Conservation (phyloP, 2,329 filamentous ascomycete genomes). For the Calonectria crousiana region DNA sequence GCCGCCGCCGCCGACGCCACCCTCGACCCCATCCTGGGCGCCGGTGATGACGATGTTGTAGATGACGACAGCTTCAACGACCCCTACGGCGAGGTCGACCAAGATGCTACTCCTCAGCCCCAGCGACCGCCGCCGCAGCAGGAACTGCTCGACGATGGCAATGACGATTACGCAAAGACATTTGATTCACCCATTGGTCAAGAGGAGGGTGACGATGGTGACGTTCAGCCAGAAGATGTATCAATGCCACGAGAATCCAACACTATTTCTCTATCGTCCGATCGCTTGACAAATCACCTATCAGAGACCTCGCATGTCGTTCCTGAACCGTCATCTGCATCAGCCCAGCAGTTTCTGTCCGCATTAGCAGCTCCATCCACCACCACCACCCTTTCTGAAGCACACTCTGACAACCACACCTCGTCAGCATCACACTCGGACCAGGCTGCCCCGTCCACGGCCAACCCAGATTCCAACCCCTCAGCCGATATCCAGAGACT, state of each 20-base stretch:
- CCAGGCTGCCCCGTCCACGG: constrained; percentile 41
- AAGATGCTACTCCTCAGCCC: constrained; percentile 42
- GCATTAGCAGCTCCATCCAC: constrained; percentile 43
- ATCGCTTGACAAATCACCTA: constrained; percentile 50
- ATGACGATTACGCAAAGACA: constrained; percentile 64
- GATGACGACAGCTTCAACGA: constrained; percentile 63
- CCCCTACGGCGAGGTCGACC: constrained; percentile 57
- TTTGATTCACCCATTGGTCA: constrained; percentile 61
- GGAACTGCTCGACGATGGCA: constrained; percentile 48
- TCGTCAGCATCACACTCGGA: constrained; percentile 38
- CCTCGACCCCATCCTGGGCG: constrained; percentile 49
- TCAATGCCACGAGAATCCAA: constrained; percentile 58
- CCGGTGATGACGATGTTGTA: constrained; percentile 54
- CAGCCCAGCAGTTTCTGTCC: constrained; percentile 41
- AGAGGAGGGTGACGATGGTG: constrained; percentile 51
- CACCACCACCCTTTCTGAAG: constrained; percentile 44
- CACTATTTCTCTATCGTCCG: constrained; percentile 55
- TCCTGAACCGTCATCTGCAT: constrained; percentile 46
- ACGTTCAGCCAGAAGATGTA: constrained; percentile 56
- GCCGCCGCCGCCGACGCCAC: constrained; percentile 43
- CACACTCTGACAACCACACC: constrained; percentile 40
- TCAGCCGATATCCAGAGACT: constrained; percentile 55
- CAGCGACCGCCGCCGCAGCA: constrained; percentile 46
- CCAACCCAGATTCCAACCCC: constrained; percentile 46
- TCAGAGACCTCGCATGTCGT: constrained; percentile 47